Evolutionary conservation across 805 yeast species (phyloP), one percentile per base, ranked within the genome.

Genomic region (Barnettozyma populi): DNA sequence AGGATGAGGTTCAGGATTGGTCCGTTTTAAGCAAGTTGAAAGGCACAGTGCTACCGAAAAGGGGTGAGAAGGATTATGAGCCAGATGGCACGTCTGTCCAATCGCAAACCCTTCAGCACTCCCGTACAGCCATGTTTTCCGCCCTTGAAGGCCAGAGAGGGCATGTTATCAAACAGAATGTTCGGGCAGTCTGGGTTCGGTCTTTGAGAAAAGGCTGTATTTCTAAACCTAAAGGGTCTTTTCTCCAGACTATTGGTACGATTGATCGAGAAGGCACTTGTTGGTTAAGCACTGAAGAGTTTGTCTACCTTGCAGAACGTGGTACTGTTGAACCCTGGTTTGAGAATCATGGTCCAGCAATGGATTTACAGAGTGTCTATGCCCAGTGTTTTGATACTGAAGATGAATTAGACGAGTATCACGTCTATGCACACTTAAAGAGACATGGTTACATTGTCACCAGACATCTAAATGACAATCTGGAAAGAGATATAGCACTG

Each of bases 51-150:
- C 49, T 61, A 23, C 90, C 90, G 2, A 84, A 80, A 54, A 69
- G 92, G 51, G 96, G 96, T 2, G 90, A 81, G 48, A 90, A 90
- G 61, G 96, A 87, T 54, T 86, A 80, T 54, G 95, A 82, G 50
- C 96, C 95, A 0, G 92, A 84, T 60, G 89, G 87, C 0, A 82
- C 90, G 0, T 55, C 58, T 6, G 60, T 69, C 6, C 94, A 86
- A 61, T 61, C 57, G 5, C 50, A 60, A 4, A 63, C 69, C 16
- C 69, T 90, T 5, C 66, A 68, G 10, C 70, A 70, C 23, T 79
- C 92, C 10, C 69, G 86, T 45, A 66, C 75, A 27, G 80, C 84
- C 25, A 90, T 90, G 96, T 88, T 78, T 59, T 67, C 70, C 3
- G 90, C 95, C 0, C 66, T 90, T 25, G 59, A 56, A 1, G 68